Evolutionary conservation across 2,329 filamentous ascomycete species (phyloP), one percentile per base, ranked within the genome.

Genomic region (Ploettnerulaceae sp.): DNA sequence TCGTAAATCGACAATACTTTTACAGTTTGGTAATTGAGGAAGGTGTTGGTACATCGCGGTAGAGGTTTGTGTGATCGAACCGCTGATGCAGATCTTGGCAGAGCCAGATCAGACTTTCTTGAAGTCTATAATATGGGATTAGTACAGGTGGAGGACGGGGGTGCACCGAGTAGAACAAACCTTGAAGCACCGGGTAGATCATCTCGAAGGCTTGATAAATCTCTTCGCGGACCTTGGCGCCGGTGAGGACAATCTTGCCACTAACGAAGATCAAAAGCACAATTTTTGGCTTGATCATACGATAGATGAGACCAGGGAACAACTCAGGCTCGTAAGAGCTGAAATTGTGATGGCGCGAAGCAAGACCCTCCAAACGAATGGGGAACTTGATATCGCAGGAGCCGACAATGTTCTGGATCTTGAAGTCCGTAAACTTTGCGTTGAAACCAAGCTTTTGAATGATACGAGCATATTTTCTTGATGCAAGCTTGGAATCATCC

Each of bases 231-330:
- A 97, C 90, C 68, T 98, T 97, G 58, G 93, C 93, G 64, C 93
- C 93, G 32, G 93, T 97, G 66, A 97, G 78, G 63, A 97, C 93
- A 53, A 97, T 97, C 79, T 97, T 97, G 64, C 91, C 93, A 63
- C 86, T 93, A 63, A 97, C 91, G 73, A 97, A 97, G 69, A 98
- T 96, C 65, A 97, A 75, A 20, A 97, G 82, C 44, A 97, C 91
- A 59, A 97, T 95, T 82, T 97, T 97, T 15, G 93, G 93, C 77
- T 97, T 97, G 77, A 97, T 96, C 93, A 98, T 98, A 68, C 93
- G 89, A 73, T 98, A 98, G 72, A 98, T 98, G 42, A 98, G 83
- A 81, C 93, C 93, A 64, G 93, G 93, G 79, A 97, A 98, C 67
- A 98, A 70, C 67, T 98, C 93, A 58, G 93, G 93, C 70, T 98